Conservation (phyloP, 2,329 filamentous ascomycete species). For the Claviceps maximensis region DNA sequence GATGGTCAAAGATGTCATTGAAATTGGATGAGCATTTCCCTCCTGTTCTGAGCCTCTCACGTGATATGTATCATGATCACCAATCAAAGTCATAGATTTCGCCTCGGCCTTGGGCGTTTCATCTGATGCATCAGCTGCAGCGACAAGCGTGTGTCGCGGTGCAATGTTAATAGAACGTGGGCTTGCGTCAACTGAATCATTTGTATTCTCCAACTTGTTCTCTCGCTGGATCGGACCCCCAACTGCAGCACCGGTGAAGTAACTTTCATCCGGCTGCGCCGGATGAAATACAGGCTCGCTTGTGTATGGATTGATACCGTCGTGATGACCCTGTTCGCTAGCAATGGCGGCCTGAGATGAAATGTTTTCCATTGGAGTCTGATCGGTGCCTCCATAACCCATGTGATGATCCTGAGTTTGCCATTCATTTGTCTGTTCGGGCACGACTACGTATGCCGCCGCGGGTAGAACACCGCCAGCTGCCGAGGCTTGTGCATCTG, state of each 20-base stretch:
- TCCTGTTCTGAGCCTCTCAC: conserved; percentile 3
- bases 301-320: conserved; percentile 46
- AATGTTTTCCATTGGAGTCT: conserved; percentile 32
- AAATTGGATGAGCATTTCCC: conserved; percentile 9
- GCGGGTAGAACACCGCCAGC: conserved; percentile 40
- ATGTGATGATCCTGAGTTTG: conserved; percentile 9
- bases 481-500: conserved; percentile 46
- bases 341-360: conserved; percentile 38
- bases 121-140: background rate
- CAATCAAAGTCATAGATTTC: background rate
- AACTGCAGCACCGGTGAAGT: conserved; percentile 12
- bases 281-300: conserved; percentile 25
- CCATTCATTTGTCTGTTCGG: conserved; percentile 6
- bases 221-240: conserved; percentile 6
- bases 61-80: conserved; percentile 7
- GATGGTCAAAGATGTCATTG: conserved; percentile 4
- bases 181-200: background rate
- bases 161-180: background rate
- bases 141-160: background rate
- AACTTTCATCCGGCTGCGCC: conserved; percentile 7
- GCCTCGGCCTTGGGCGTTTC: background rate
- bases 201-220: conserved; percentile 4
- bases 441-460: conserved; percentile 16
- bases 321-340: conserved; percentile 35
- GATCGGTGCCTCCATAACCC: conserved; percentile 33